Evolutionary conservation across 441 rosid genomes (phyloP), one percentile per base, ranked within the genome.

Genomic region (Populus hybrid): DNA sequence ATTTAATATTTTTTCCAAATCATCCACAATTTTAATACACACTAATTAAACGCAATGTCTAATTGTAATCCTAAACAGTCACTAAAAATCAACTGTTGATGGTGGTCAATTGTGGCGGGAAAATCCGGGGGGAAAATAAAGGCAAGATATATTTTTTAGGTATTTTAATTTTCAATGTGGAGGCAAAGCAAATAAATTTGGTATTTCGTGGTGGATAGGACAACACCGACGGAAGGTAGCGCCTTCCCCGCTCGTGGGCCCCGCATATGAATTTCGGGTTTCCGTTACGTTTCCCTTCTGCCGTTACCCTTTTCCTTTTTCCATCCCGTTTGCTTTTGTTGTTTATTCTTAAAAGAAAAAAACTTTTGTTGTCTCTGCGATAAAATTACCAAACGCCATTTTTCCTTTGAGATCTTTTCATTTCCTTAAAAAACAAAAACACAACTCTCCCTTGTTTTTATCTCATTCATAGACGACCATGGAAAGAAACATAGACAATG

Each of bases 181-280:
- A 35, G 38, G 71, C 23, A 35, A 33, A 35, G 35, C 18, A 26
- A 11, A 66, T 66, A 14, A 20, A 20, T 38, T 14, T 26, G 67
- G 66, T 12, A 68, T 70, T 68, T 68, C 70, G 65, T 69, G 80
- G 59, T 2, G 82, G 82, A 84, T 66, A 83, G 79, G 89, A 85
- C 92, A 86, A 69, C 86, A 86, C 87, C 85, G 88, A 89, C 87
- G 89, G 74, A 81, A 74, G 81, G 82, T 81, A 78, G 77, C 69
- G 70, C 61, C 65, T 42, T 28, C 28, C 69, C 29, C 71, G 61
- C 79, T 72, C 74, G 69, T 81, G 85, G 86, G 68, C 79, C 84
- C 86, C 69, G 68, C 7, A 1, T 35, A 63, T 76, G 74, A 74
- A 73, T 75, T 81, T 53, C 74, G 12, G 67, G 66, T 59, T 69